These are phyloP conservation scores for Pestalotiopsis sp. DNA, from an alignment of 2,329 filamentous ascomycete species.

Conservation along the genomic window DNA sequence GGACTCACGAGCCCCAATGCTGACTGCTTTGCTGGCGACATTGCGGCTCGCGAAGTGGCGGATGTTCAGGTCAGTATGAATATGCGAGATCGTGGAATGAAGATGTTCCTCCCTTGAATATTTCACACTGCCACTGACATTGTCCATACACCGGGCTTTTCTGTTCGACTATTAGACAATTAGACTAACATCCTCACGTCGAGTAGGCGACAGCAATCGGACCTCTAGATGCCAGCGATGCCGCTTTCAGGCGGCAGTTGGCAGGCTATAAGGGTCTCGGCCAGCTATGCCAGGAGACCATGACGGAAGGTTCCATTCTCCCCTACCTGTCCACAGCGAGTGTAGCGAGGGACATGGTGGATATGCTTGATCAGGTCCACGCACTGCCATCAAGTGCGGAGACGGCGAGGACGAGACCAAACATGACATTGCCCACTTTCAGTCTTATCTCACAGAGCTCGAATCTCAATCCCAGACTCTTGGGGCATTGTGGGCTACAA, in stretches of 20 bases:
- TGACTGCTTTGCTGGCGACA: conserved; percentile 35
- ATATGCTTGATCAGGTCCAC: conserved; percentile 41
- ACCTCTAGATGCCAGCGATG: conserved; percentile 18
- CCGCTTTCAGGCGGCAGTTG: conserved; percentile 25
- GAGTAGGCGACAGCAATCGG: conserved; percentile 25
- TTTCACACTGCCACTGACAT: too few relatives aligned
- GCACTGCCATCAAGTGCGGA: conserved; percentile 36
- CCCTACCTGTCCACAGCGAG: conserved; percentile 35
- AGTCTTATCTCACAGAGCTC: conserved; percentile 29
- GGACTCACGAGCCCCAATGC: conserved; percentile 35
- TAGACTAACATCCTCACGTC: background rate
- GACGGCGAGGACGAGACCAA: conserved; percentile 31
- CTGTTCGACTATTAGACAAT: background rate
- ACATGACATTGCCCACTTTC: conserved; percentile 25
- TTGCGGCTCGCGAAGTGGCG: conserved; percentile 27
- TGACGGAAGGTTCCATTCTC: conserved; percentile 27
- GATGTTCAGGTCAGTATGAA: conserved; percentile 20
- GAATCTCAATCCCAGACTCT: conserved; percentile 28
- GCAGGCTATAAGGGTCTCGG: conserved; percentile 28
- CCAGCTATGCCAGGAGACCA: conserved; percentile 26
- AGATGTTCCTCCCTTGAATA: background rate
- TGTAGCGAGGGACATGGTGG: conserved; percentile 44
- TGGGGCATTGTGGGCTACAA: conserved; percentile 32
- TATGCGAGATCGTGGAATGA: too few relatives aligned
- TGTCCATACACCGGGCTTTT: too few relatives aligned